phyloP scores from a whole-genome alignment of 805 yeast species.

The Yarrowia deformans region DNA sequence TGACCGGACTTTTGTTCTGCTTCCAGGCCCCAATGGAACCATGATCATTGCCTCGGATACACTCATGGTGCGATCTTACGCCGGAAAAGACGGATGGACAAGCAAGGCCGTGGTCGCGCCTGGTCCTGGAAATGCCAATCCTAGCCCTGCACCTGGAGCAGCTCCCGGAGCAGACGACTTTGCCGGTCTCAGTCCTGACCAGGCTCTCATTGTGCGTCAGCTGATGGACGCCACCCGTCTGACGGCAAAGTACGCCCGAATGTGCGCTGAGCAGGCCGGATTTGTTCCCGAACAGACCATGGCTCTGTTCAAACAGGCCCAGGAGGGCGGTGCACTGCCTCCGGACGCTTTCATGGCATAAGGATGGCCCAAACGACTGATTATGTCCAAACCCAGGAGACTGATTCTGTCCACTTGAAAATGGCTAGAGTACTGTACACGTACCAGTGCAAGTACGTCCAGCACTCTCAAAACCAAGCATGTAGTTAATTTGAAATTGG shows the following conservation, averaged over 20 bases:
- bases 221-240: conserved; percentile 76
- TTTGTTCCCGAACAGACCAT: conserved; percentile 80
- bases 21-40: conserved; percentile 70
- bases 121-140: background rate
- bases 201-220: conserved; percentile 69
- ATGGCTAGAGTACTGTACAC: background rate
- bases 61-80: conserved; percentile 68
- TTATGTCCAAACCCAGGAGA: background rate
- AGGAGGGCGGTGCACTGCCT: conserved; percentile 60
- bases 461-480: background rate
- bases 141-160: conserved; percentile 11
- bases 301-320: conserved; percentile 72
- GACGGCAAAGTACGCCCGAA: conserved; percentile 76
- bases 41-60: conserved; percentile 89
- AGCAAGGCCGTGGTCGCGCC: conserved; percentile 17
- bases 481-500: conserved; percentile 1
- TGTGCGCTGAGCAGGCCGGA: conserved; percentile 86
- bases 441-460: background rate
- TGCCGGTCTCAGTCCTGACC: conserved; percentile 58
- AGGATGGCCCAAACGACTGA: background rate
- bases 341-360: conserved; percentile 55
- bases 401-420: background rate
- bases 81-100: conserved; percentile 65
- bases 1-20: conserved; percentile 82
- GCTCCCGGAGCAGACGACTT: conserved; percentile 42